These are phyloP conservation scores for Lasiodiplodia sp. DNA, from an alignment of 2,329 filamentous ascomycete species.

Conservation along the genomic window DNA sequence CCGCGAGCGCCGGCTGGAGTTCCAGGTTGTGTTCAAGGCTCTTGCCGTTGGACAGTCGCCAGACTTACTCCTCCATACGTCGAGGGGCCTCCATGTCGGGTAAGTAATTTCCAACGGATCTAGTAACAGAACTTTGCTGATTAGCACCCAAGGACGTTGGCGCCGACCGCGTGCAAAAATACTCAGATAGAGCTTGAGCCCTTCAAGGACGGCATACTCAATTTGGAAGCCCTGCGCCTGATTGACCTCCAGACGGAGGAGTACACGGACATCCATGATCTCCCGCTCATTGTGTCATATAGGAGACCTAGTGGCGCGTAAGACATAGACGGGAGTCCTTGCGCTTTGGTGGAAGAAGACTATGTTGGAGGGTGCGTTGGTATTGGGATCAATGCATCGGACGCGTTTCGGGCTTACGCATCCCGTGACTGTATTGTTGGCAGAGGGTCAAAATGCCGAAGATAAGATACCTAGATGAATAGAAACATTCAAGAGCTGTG, in stretches of 20 bases:
- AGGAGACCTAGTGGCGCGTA: neutral
- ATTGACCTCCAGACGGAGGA: conserved; percentile 77
- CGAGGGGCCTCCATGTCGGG: conserved; percentile 76
- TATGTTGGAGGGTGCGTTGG: neutral
- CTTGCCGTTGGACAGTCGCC: conserved; percentile 68
- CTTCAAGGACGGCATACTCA: conserved; percentile 69
- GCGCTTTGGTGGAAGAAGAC: neutral
- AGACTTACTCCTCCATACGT: conserved; percentile 76
- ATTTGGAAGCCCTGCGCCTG: conserved; percentile 75
- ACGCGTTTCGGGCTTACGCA: conserved; percentile 13
- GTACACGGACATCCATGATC: conserved; percentile 76
- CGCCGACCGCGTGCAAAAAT: conserved; percentile 75
- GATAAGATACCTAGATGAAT: conserved; percentile 13
- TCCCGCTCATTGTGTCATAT: conserved; percentile 69
- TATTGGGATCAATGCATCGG: conserved; percentile 5
- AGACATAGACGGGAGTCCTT: neutral
- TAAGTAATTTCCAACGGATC: conserved; percentile 43
- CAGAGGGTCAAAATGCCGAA: neutral
- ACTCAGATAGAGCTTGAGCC: conserved; percentile 76
- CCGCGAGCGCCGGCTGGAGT: conserved; percentile 70
- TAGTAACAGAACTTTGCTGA: neutral
- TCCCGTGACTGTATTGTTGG: conserved; percentile 12
- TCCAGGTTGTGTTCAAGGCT: conserved; percentile 74
- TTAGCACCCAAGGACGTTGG: conserved; percentile 62
- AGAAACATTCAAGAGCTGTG: conserved; percentile 13